Conservation (phyloP, 495 filamentous ascomycete species). For the Trichoderma reesei region DNA sequence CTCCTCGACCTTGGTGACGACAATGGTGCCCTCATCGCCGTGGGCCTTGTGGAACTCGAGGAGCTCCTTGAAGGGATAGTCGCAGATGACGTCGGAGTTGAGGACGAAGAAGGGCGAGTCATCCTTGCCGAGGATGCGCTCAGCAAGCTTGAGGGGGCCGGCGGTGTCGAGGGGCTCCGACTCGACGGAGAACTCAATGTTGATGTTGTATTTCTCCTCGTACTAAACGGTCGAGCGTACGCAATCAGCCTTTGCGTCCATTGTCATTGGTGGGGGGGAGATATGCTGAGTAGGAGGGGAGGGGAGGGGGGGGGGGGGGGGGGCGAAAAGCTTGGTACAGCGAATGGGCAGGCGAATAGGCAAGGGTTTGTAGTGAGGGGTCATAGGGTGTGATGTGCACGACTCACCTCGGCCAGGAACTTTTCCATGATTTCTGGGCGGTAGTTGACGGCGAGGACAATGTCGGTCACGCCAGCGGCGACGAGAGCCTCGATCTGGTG, state of each 20-base stretch:
- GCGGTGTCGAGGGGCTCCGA: conserved; percentile 91
- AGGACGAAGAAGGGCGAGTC: conserved; percentile 96
- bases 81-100: conserved; percentile 97
- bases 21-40: conserved; percentile 94
- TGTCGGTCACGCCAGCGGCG: conserved; percentile 92
- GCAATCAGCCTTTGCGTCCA: not conserved
- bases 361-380: conserved; percentile 10
- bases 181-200: conserved; percentile 95
- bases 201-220: conserved; percentile 80
- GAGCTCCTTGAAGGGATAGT: conserved; percentile 89
- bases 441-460: conserved; percentile 97
- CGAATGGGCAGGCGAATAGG: not conserved
- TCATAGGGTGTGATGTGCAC: conserved; percentile 10
- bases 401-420: conserved; percentile 42
- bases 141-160: conserved; percentile 90
- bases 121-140: conserved; percentile 87
- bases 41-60: conserved; percentile 84
- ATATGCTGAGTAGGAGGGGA: conserved; percentile 10
- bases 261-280: conserved; percentile 1
- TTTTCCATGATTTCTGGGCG: conserved; percentile 90
- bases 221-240: conserved; percentile 46
- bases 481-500: conserved; percentile 96
- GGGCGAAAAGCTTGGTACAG: conserved; percentile 7
- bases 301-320: too few species aligned
- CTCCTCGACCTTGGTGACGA: conserved; percentile 99